These are phyloP conservation scores for Microcyclosporella mali DNA, from an alignment of 2,329 filamentous ascomycete genomes.

Conservation along the genomic window DNA sequence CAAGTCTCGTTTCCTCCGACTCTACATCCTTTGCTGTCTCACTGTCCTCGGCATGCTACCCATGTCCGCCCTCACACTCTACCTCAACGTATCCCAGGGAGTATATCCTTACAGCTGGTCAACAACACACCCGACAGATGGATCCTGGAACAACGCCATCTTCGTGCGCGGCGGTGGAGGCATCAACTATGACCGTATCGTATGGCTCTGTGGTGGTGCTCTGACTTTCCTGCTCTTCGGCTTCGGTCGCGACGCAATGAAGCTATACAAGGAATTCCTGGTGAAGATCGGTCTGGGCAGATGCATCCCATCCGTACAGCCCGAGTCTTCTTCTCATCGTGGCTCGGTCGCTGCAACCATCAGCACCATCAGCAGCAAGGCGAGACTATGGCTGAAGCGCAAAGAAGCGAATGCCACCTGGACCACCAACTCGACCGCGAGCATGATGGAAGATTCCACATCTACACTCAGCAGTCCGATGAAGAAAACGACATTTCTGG, in stretches of 20 bases:
- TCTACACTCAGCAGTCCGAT: conserved; percentile 8
- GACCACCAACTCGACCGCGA: conserved; percentile 10
- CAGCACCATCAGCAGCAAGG: conserved; percentile 24
- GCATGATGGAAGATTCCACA: conserved; percentile 10
- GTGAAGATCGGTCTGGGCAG: conserved; percentile 36
- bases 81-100: conserved; percentile 32
- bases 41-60: conserved; percentile 50
- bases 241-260: conserved; percentile 54
- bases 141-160: conserved; percentile 44
- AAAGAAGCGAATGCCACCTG: conserved; percentile 7
- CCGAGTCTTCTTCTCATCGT: conserved; percentile 2
- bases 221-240: conserved; percentile 60
- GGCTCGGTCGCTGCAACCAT: conserved; percentile 12
- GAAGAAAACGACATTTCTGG: conserved; percentile 19
- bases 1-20: conserved; percentile 56
- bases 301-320: conserved; percentile 18
- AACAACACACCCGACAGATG: conserved; percentile 33
- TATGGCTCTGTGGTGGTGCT: conserved; percentile 48
- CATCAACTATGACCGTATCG: conserved; percentile 53
- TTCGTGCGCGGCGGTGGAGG: conserved; percentile 42
- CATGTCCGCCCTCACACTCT: conserved; percentile 47
- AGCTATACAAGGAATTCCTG: conserved; percentile 47
- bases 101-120: conserved; percentile 43
- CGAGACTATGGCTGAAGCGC: conserved; percentile 20
- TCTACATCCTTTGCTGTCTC: conserved; percentile 51